Evolutionary conservation across 164 flowering plant species (phyloP), one percentile per base, ranked within the genome.

Genomic region (Brasenia schreberi): DNA sequence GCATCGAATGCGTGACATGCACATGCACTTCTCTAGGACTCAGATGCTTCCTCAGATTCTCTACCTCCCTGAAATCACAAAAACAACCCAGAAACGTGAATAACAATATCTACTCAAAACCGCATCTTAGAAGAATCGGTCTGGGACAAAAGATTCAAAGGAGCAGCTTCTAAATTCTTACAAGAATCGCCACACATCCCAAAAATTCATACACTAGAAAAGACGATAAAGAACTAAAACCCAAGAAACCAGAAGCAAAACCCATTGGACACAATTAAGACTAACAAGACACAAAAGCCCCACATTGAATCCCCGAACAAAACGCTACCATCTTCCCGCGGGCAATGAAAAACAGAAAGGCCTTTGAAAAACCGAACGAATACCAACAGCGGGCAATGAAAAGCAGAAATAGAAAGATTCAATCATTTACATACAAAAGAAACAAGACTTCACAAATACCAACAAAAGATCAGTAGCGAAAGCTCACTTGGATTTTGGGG

Each of bases 1-100:
- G 86, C 92, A 87, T 79, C 43, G 89, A 83, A 71, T 87, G 92
- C 19, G 85, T 80, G 43, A 86, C 81, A 68, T 86, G 88, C 66
- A 76, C 78, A 71, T 83, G 89, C 19, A 82, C 83, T 74, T 85
- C 86, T 11, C 82, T 76, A 5, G 84, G 87, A 71, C 63, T 81
- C 74, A 82, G 84, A 18, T 85, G 76, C 77, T 79, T 84, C 80
- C 82, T 85, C 17, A 73, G 42, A 69, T 65, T 81, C 56, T 82
- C 82, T 53, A 66, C 76, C 69, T 74, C 87, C 76, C 89, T 85
- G 67, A 39, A 69, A 60, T 49, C 60, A 66, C 67, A 63, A 66
- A 64, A 71, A 64, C 39, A 33, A 33, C 4, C 39, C 39, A 33
- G 39, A 33, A 33, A 33, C 39, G 39, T 33, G 39, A 33, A 33